Base-by-base conservation (phyloP, 1,284 basidiomycete species). In the Neonothopanus nambi region DNA sequence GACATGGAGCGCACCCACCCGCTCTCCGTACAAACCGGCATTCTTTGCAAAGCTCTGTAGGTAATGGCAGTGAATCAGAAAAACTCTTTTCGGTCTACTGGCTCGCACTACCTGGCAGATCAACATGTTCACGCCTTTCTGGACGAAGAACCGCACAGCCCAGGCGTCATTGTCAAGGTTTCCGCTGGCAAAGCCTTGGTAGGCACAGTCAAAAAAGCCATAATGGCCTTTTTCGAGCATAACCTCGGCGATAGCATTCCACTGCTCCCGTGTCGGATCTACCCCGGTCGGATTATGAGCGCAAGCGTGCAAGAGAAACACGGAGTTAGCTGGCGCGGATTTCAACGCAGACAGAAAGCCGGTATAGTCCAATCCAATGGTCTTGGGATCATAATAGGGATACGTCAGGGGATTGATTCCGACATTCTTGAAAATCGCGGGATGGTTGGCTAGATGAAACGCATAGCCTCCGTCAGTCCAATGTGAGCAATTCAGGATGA, bases 231-330 rank as follows among this genome's bases (percentile, higher is more conserved):
- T 91, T 50, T 78, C 72, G 41, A 87, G 67, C 68, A 98, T 87
- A 49, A 89, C 75, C 41, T 89, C 80, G 48, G 88, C 89, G 62
- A 98, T 83, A 59, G 81, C 70, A 60, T 83, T 77, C 96, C 96
- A 99, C 68, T 99, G 91, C 58, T 91, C 89, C 47, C 75, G 72
- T 23, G 92, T 95, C 28, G 95, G 92, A 72, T 99, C 96, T 7
- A 97, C 93, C 2, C 96, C 95, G 0, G 95, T 98, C 3, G 96
- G 96, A 66, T 96, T 95, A 70, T 96, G 95, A 38, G 96, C 96
- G 68, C 95, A 95, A 7, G 93, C 92, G 65, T 97, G 93, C 41
- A 99, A 70, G 58, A 99, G 73, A 69, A 98, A 90, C 45, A 95
- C 88, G 3, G 93, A 96, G 40, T 84, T 81, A 15, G 79, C 71